Evolutionary conservation across 2,329 filamentous ascomycete species (phyloP).

Genomic region (Paramyrothecium sp.): DNA sequence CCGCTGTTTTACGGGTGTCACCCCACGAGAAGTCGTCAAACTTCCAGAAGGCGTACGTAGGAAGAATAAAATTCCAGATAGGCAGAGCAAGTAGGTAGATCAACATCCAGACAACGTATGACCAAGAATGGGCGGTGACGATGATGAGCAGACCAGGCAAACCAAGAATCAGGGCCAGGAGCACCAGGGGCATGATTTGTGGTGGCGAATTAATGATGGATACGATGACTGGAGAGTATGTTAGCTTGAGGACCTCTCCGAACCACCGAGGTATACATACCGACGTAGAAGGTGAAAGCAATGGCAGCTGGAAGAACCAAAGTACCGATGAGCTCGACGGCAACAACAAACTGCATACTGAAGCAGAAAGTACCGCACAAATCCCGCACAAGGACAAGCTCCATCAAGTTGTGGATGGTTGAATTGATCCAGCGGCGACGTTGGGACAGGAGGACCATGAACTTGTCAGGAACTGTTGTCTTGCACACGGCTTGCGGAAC

Average conservation of each 20-base stretch:
- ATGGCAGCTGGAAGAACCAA: slow-evolving; percentile 94
- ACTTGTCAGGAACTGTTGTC: slow-evolving; percentile 90
- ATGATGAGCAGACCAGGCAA: slow-evolving; percentile 89
- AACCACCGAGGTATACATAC: slow-evolving; percentile 49
- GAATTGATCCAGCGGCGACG: slow-evolving; percentile 99
- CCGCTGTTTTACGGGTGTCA: slow-evolving; percentile 92
- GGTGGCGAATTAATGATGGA: slow-evolving; percentile 76
- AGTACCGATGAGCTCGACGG: slow-evolving; percentile 91
- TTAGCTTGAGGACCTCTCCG: slow-evolving; percentile 5
- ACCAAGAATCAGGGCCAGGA: slow-evolving; percentile 88
- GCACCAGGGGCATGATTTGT: slow-evolving; percentile 86
- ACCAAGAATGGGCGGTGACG: slow-evolving; percentile 87
- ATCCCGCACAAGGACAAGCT: slow-evolving; percentile 91
- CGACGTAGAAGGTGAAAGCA: slow-evolving; percentile 93
- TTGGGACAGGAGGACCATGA: slow-evolving; percentile 90
- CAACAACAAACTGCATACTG: slow-evolving; percentile 99
- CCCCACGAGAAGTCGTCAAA: slow-evolving; percentile 99
- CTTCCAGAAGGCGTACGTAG: slow-evolving; percentile 96
- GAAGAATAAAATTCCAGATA: slow-evolving; percentile 96
- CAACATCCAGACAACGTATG: slow-evolving; percentile 94
- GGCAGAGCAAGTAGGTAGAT: slow-evolving; percentile 93
- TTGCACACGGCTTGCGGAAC: slow-evolving; percentile 99
- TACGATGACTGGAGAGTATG: slow-evolving; percentile 63
- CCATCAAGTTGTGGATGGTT: slow-evolving; percentile 98
- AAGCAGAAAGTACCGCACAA: slow-evolving; percentile 99